Evolutionary conservation across 2,329 filamentous ascomycete genomes (phyloP), one percentile per base, ranked within the genome.

Genomic region (Botryosphaeria dothidea): DNA sequence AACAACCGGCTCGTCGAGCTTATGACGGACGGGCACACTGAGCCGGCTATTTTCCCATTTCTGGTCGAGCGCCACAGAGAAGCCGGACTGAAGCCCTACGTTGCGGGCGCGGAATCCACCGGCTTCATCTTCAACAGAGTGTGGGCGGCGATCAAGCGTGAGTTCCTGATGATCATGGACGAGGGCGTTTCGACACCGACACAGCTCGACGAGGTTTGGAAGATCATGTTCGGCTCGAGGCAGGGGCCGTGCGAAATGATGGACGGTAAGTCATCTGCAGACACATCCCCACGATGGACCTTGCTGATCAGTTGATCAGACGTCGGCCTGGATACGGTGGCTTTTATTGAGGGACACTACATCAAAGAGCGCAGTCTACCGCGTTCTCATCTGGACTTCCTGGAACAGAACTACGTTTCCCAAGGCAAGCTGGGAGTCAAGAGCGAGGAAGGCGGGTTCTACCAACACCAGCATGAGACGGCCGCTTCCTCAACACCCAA

Each of bases 81-180:
- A n/a, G 77, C 74, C 2, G 82, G 78, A 0, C 77, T 79, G 34
- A 69, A 75, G 2, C 82, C 82, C 0, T 77, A 79, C 23, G 69
- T 77, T 4, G 82, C 82, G 0, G 68, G 75, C 6, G 81, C 80
- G 56, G 80, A 86, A 67, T 84, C 83, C 0, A 84, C 83, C 0
- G 81, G 84, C 0, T 82, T 86, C 67, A 82, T 87, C 38, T 84
- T 85, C 69, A 86, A 86, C 62, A 80, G 84, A 0, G 71, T 86
- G 0, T 87, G 84, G 84, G 85, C 84, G 0, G 84, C 84, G 0
- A 77, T 86, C 17, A 86, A 86, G 71, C 77, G 84, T 2, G 84
- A 87, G 67, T 72, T 74, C 0, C 66, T 86, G 60, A 78, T 71
- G 0, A 83, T 86, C 9, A 67, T 86, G 2, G 75, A 80, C 0